Conservation (phyloP, 805 yeast genomes). For the Candida odintsovae region DNA sequence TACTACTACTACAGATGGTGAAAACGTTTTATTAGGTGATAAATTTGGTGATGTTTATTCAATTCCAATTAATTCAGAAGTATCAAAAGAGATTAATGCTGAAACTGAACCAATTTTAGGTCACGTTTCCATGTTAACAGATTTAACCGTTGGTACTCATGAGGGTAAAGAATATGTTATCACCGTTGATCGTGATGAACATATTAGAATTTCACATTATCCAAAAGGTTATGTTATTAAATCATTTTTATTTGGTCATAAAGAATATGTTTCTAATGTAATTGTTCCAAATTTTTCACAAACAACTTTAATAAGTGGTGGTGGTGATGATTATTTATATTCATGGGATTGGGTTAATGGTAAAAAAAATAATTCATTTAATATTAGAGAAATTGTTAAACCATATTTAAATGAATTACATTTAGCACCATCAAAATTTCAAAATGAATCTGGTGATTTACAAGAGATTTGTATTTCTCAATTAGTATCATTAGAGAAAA, state of each 20-base stretch:
- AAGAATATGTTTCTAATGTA: slow-evolving; percentile 71
- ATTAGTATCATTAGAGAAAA: slow-evolving; percentile 29
- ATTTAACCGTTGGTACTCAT: slow-evolving; percentile 42
- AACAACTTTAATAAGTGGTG: slow-evolving; percentile 66
- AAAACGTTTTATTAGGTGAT: slow-evolving; percentile 73
- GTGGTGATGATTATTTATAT: slow-evolving; percentile 77
- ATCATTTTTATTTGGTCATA: slow-evolving; percentile 82
- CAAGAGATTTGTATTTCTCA: slow-evolving; percentile 50
- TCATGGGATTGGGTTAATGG: slow-evolving; percentile 73
- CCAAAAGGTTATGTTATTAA: slow-evolving; percentile 78
- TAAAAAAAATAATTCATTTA: slow-evolving; percentile 41
- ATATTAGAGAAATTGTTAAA: slow-evolving; percentile 36
- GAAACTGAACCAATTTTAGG: slow-evolving; percentile 75
- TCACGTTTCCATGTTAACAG: slow-evolving; percentile 96
- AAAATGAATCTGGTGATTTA: slow-evolving; percentile 40
- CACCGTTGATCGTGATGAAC: slow-evolving; percentile 94
- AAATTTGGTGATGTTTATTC: slow-evolving; percentile 94
- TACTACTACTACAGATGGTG: slow-evolving; percentile 54
- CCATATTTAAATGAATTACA: slow-evolving; percentile 51
- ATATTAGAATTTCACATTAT: slow-evolving; percentile 74
- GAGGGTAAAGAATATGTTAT: slow-evolving; percentile 49
- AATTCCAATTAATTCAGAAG: slow-evolving; percentile 37
- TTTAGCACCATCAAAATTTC: slow-evolving; percentile 59
- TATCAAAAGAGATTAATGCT: slow-evolving; percentile 30
- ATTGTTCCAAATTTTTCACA: slow-evolving; percentile 47